These are phyloP conservation scores for Carex sylvatica DNA, from an alignment of 202 grass and related monocot genomes.

Conservation along the genomic window DNA sequence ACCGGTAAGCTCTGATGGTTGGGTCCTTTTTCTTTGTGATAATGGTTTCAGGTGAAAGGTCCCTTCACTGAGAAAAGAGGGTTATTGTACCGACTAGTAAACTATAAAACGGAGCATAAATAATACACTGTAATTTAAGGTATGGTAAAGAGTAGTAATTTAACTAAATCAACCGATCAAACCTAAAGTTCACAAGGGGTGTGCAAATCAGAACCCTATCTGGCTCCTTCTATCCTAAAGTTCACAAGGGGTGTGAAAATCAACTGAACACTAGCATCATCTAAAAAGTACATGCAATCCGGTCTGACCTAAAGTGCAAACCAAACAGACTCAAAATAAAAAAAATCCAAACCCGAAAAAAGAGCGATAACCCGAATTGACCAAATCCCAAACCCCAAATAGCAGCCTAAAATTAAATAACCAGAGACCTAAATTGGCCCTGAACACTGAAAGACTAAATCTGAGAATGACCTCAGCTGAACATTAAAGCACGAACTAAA, in stretches of 20 bases:
- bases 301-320: neutral
- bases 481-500: neutral
- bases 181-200: neutral
- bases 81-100: no score
- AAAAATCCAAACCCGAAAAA: neutral
- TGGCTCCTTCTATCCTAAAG: neutral
- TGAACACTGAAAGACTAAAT: neutral
- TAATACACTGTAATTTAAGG: neutral
- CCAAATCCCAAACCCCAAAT: neutral
- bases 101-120: neutral
- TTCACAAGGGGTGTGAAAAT: neutral
- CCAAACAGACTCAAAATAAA: neutral
- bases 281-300: neutral
- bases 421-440: neutral
- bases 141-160: neutral
- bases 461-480: neutral
- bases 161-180: neutral
- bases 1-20: constrained; percentile 74
- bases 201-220: neutral
- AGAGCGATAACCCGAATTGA: neutral
- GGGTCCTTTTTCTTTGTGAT: constrained; percentile 72
- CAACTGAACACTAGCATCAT: neutral
- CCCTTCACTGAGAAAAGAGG: constrained; percentile 39
- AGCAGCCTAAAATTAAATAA: neutral
- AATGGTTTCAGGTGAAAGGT: constrained; percentile 57